Conservation (phyloP, 768 basidiomycete species). For the Hygrocybe coccinea region DNA sequence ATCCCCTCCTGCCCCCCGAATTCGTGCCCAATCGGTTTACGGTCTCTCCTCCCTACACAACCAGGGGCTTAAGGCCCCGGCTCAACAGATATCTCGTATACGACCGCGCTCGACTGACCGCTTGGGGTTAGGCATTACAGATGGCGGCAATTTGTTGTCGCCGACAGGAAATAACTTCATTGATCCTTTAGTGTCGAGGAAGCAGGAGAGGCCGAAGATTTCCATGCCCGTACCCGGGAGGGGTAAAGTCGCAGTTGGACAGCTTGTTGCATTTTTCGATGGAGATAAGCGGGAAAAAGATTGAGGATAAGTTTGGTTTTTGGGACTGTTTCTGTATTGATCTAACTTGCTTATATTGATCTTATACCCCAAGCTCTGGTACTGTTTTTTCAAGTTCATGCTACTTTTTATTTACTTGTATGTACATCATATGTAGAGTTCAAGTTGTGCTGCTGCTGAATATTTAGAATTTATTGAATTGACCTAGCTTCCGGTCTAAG, state of each 20-base stretch:
- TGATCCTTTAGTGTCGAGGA: constrained; percentile 68
- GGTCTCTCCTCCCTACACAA: constrained; percentile 34
- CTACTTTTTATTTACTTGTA: no score
- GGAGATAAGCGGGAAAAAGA: constrained; percentile 32
- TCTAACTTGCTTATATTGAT: no score
- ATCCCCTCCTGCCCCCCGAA: constrained; percentile 29
- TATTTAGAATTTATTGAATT: no score
- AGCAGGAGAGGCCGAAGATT: constrained; percentile 51
- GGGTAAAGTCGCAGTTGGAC: constrained; percentile 68
- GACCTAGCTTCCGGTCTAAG: no score
- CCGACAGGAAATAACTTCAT: constrained; percentile 51
- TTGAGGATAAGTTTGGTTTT: not conserved
- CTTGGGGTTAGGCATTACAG: constrained; percentile 21
- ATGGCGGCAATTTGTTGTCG: constrained; percentile 1
- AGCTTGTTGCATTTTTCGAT: constrained; percentile 84
- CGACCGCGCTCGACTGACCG: constrained; percentile 42
- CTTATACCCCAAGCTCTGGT: no score
- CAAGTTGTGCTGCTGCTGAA: no score
- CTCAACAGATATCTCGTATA: constrained; percentile 35
- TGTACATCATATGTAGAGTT: no score
- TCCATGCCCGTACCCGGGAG: constrained; percentile 42
- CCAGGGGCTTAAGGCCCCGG: constrained; percentile 22
- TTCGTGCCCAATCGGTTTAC: constrained; percentile 60
- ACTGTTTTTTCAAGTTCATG: no score
- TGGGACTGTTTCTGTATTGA: no score